Evolutionary conservation across 1,284 basidiomycete species (phyloP), one percentile per base, ranked within the genome.

Genomic region (Mycena citricolor): DNA sequence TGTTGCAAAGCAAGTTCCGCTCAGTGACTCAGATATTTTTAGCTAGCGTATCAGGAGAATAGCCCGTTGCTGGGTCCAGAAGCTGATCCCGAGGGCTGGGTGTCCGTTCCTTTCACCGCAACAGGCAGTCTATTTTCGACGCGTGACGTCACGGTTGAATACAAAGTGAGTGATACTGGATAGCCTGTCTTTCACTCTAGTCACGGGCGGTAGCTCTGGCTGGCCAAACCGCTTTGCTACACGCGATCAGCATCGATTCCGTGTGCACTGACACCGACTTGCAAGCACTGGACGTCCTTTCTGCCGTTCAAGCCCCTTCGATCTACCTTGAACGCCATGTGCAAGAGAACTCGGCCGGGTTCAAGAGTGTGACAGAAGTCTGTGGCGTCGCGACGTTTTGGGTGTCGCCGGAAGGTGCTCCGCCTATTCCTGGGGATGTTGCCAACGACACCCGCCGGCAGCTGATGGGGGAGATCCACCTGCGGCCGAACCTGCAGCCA

Each of bases 191-290:
- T 19, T 22, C 16, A 20, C 11, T 22, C 14, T 21, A 31, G n/a
- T 19, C 19, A 20, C 16, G 24, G 21, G 11, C 25, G 16, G 2
- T 26, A 42, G 31, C 26, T 33, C 21, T 42, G 31, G 16, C 21
- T 33, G n/a, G 40, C 40, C 8, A 42, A 33, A 24, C 40, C 30
- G 8, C 31, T 42, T 21, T 32, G 31, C 4, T 42, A 42, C 32
- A 32, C 40, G 8, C 40, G 40, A 19, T 19, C 30, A 2, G 16
- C 31, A 10, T 32, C 31, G 16, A 42, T 33, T 20, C 40, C 40
- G 13, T 33, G 30, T 32, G 30, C 21, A 17, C 23, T 42, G 26
- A 24, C 17, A n/a, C 31, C 30, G 40, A 42, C 40, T 11, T 22
- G 6, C 22, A 42, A 34, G 40, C 23, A 8, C 28, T 42, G 20